Evolutionary conservation across 306 rosid species (phyloP).

Genomic region (Aeschynomene evenia): DNA sequence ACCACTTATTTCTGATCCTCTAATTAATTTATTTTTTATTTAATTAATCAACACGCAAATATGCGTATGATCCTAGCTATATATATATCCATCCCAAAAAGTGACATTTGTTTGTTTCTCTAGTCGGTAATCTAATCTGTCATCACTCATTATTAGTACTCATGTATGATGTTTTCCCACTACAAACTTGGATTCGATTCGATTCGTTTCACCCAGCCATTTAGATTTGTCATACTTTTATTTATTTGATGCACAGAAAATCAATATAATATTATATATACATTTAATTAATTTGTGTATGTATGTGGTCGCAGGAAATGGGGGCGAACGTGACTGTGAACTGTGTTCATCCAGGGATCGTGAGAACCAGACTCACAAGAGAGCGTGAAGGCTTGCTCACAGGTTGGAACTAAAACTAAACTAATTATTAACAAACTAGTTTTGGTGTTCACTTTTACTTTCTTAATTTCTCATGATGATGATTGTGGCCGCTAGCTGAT

Average conservation of each 20-base stretch:
- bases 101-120: slow-evolving; percentile 41
- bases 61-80: neutral
- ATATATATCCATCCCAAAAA: slow-evolving; percentile 11
- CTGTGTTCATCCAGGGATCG: slow-evolving; percentile 93
- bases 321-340: slow-evolving; percentile 79
- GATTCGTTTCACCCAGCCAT: neutral
- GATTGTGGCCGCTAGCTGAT: neutral
- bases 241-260: neutral
- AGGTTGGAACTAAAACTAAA: slow-evolving; percentile 52
- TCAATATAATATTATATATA: too few relatives aligned
- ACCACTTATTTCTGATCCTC: neutral
- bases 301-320: too few relatives aligned
- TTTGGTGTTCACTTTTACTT: neutral
- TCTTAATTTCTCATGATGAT: neutral
- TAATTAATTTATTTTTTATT: neutral
- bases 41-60: neutral
- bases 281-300: neutral
- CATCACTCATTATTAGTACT: too few relatives aligned
- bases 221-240: slow-evolving; percentile 9
- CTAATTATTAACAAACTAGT: neutral
- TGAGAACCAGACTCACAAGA: slow-evolving; percentile 84
- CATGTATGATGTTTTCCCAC: slow-evolving; percentile 15
- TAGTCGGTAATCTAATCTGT: neutral
- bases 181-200: slow-evolving; percentile 20
- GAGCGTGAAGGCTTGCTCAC: slow-evolving; percentile 87